These are phyloP conservation scores for Pythium apleroticum DNA, from an alignment of 352 stramenopile genomes.

Conservation along the genomic window DNA sequence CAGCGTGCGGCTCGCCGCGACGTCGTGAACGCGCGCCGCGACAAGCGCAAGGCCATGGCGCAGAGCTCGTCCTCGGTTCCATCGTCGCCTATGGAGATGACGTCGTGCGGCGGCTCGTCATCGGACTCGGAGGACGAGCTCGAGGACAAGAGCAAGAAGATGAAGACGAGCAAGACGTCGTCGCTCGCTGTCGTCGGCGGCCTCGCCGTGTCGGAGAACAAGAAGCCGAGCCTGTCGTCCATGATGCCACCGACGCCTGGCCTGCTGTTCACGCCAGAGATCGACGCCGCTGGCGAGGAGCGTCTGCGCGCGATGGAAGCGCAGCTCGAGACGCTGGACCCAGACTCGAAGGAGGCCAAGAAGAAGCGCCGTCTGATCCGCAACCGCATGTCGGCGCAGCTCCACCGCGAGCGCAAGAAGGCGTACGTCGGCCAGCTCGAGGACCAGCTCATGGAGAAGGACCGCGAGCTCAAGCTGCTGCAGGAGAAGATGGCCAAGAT, in stretches of 20 bases:
- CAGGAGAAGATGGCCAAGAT: slow-evolving; percentile 78
- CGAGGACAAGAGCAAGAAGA: slow-evolving; percentile 63
- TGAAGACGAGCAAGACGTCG: slow-evolving; percentile 69
- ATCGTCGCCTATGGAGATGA: slow-evolving; percentile 12
- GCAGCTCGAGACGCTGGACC: slow-evolving; percentile 79
- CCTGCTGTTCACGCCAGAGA: slow-evolving; percentile 38
- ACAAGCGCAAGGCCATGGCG: slow-evolving; percentile 75
- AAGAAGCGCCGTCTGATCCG: slow-evolving; percentile 88
- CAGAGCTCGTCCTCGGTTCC: slow-evolving; percentile 1
- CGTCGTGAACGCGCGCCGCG: slow-evolving; percentile 65
- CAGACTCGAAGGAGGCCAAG: slow-evolving; percentile 88
- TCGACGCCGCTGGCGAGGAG: slow-evolving; percentile 74
- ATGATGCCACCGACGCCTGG: slow-evolving; percentile 20
- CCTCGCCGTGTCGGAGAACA: slow-evolving; percentile 15
- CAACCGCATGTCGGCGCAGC: slow-evolving; percentile 87
- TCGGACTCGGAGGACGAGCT: slow-evolving; percentile 22
- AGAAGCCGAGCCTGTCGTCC: slow-evolving; percentile 21
- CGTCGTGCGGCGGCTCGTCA: slow-evolving; percentile 17
- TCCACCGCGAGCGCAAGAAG: slow-evolving; percentile 88
- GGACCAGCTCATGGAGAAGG: slow-evolving; percentile 80
- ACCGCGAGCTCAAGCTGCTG: slow-evolving; percentile 69
- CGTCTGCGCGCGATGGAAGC: slow-evolving; percentile 81
- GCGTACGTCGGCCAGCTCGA: slow-evolving; percentile 86
- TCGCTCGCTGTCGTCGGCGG: slow-evolving; percentile 30
- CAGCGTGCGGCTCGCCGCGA: slow-evolving; percentile 63